Percentiles rank a stretch among this genome's conserved stretches.
phyloP scores from a whole-genome alignment of 2,329 filamentous ascomycete species.

The Canariomyces notabilis region DNA sequence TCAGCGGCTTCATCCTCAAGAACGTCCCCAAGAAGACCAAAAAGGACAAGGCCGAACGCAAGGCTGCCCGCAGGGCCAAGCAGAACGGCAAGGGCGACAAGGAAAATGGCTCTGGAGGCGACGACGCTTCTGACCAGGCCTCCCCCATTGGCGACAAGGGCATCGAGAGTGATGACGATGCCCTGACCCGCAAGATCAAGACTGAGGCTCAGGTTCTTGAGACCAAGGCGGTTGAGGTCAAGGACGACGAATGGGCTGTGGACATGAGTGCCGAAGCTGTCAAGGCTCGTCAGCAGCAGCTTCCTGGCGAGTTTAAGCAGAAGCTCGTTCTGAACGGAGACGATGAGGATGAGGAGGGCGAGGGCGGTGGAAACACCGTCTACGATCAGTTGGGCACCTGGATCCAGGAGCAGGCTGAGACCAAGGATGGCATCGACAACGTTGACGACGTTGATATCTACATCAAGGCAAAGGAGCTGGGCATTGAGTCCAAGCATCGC shows the following conservation, averaged over 20 bases:
- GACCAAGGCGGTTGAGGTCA: slow-evolving; percentile 48
- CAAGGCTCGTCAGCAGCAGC: slow-evolving; percentile 85
- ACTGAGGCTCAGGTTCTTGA: slow-evolving; percentile 48
- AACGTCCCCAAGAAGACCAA: slow-evolving; percentile 90
- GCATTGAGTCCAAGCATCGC: slow-evolving; percentile 91
- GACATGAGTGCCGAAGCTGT: slow-evolving; percentile 95
- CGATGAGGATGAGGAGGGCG: slow-evolving; percentile 76
- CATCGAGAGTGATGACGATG: slow-evolving; percentile 81
- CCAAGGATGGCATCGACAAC: slow-evolving; percentile 68
- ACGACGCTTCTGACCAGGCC: slow-evolving; percentile 37
- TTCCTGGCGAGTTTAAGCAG: slow-evolving; percentile 92
- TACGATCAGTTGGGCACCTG: slow-evolving; percentile 93
- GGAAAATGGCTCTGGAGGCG: slow-evolving; percentile 54
- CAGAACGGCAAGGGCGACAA: slow-evolving; percentile 63
- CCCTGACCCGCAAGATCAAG: slow-evolving; percentile 69
- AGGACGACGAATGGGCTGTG: slow-evolving; percentile 91
- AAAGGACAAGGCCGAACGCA: slow-evolving; percentile 91
- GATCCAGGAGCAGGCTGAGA: slow-evolving; percentile 70
- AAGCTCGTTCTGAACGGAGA: slow-evolving; percentile 75
- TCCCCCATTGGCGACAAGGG: slow-evolving; percentile 41
- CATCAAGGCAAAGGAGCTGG: slow-evolving; percentile 92
- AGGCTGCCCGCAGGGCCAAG: slow-evolving; percentile 87
- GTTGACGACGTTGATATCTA: slow-evolving; percentile 89
- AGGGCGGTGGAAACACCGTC: slow-evolving; percentile 65
- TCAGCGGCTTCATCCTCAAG: slow-evolving; percentile 96